Conservation (phyloP, 495 filamentous ascomycete genomes). For the Hypoxylon perforatum region DNA sequence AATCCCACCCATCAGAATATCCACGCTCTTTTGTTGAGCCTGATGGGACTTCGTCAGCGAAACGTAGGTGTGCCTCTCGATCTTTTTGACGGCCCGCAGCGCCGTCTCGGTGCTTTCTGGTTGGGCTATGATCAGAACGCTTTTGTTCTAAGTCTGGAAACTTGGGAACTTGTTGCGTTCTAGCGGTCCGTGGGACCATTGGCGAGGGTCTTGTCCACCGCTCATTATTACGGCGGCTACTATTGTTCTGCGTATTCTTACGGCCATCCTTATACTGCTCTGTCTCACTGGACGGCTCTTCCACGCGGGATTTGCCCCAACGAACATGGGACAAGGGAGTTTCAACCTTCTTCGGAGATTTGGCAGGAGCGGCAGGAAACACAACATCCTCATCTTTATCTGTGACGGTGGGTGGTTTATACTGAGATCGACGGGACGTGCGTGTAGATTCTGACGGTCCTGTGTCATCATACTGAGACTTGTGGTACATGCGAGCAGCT, state of each 20-base stretch:
- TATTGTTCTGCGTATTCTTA: too few relatives aligned
- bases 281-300: neutral
- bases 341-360: neutral
- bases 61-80: slow-evolving; percentile 77
- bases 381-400: neutral
- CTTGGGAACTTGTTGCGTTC: slow-evolving; percentile 68
- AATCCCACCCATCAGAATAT: neutral
- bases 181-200: too few relatives aligned
- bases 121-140: slow-evolving; percentile 85
- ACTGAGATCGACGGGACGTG: neutral
- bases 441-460: neutral
- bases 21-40: neutral
- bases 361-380: neutral
- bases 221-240: too few relatives aligned
- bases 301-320: neutral
- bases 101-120: slow-evolving; percentile 86
- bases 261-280: too few relatives aligned
- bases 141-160: slow-evolving; percentile 82
- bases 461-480: neutral
- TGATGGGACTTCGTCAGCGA: slow-evolving; percentile 68
- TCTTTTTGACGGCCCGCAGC: slow-evolving; percentile 78
- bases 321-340: neutral
- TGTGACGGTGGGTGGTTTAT: neutral
- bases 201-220: too few relatives aligned
- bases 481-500: neutral